A percentile compares a stretch with the other conserved stretches of the same genome.
Evolutionary conservation across 805 yeast genomes (phyloP).

Genomic region (Hanseniaspora mollemarum): DNA sequence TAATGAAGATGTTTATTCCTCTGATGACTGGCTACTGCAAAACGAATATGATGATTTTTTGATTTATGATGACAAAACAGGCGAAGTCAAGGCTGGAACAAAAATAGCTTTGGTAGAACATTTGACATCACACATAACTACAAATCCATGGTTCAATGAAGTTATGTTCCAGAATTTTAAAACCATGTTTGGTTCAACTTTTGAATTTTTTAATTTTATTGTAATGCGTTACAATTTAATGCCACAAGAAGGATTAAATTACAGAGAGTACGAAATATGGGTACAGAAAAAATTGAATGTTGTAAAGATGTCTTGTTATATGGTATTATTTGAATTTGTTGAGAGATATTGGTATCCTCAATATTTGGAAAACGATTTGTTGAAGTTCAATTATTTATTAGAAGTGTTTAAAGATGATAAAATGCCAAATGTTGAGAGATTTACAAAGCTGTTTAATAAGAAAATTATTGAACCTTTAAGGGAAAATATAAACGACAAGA

Average conservation of each 20-base stretch:
- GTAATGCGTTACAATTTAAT: conserved; percentile 54
- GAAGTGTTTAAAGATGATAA: conserved; percentile 32
- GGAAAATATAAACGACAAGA: background rate
- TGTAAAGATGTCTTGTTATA: conserved; percentile 53
- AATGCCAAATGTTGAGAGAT: conserved; percentile 36
- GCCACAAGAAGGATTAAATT: conserved; percentile 81
- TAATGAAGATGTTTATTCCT: background rate
- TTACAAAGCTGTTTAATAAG: conserved; percentile 32
- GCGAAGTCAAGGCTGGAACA: conserved; percentile 68
- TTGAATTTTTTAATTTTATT: conserved; percentile 47
- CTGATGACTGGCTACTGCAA: conserved; percentile 61
- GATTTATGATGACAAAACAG: conserved; percentile 55
- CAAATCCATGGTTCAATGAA: conserved; percentile 52
- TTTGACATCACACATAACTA: conserved; percentile 59
- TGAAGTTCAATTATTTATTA: conserved; percentile 32
- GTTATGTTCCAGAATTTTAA: conserved; percentile 66
- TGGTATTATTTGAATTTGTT: conserved; percentile 53
- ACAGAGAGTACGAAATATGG: conserved; percentile 74
- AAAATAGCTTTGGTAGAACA: conserved; percentile 66
- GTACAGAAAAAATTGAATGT: conserved; percentile 56
- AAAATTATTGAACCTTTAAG: conserved; percentile 23
- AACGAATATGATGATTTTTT: conserved; percentile 51
- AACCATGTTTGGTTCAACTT: conserved; percentile 52
- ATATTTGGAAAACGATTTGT: conserved; percentile 40
- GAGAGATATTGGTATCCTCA: conserved; percentile 60